Conservation (phyloP, 2,329 filamentous ascomycete species). For the Xylariaceae sp. region DNA sequence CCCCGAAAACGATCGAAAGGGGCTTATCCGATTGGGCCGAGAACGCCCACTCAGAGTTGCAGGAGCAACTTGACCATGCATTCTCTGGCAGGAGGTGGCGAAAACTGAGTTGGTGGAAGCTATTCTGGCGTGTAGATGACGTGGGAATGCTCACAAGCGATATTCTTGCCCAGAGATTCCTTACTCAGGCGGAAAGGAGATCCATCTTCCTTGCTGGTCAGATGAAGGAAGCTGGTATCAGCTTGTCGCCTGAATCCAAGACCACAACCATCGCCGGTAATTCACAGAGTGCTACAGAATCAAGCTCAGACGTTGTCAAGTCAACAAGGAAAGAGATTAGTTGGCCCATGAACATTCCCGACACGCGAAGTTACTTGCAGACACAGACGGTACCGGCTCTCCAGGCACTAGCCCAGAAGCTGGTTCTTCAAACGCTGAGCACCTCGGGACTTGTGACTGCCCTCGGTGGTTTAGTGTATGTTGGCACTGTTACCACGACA, state of each 20-base stretch:
- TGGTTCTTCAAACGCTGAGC: conserved; percentile 69
- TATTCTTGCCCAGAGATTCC: conserved; percentile 70
- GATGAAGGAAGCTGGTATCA: conserved; percentile 49
- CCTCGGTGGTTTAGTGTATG: conserved; percentile 52
- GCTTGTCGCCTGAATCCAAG: conserved; percentile 6
- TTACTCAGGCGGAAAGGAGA: conserved; percentile 71
- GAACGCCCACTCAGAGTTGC: conserved; percentile 74
- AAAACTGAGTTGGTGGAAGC: conserved; percentile 84
- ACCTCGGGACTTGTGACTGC: conserved; percentile 60
- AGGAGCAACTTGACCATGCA: conserved; percentile 69
- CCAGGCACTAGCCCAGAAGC: conserved; percentile 65
- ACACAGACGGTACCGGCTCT: conserved; percentile 63
- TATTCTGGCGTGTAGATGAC: conserved; percentile 92
- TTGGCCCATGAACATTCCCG: conserved; percentile 72
- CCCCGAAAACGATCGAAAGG: conserved; percentile 46
- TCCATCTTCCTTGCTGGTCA: conserved; percentile 79
- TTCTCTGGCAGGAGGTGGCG: conserved; percentile 74
- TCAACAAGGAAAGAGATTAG: conserved; percentile 30
- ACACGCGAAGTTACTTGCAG: conserved; percentile 61
- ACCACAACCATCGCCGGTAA: conserved; percentile 13
- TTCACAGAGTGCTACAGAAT: conserved; percentile 1
- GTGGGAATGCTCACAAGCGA: conserved; percentile 77
- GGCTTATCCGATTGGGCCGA: conserved; percentile 70
- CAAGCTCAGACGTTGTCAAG: neutral
- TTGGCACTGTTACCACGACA: conserved; percentile 48